Conservation (phyloP, 2,329 filamentous ascomycete species). For the Penicillium sp. region DNA sequence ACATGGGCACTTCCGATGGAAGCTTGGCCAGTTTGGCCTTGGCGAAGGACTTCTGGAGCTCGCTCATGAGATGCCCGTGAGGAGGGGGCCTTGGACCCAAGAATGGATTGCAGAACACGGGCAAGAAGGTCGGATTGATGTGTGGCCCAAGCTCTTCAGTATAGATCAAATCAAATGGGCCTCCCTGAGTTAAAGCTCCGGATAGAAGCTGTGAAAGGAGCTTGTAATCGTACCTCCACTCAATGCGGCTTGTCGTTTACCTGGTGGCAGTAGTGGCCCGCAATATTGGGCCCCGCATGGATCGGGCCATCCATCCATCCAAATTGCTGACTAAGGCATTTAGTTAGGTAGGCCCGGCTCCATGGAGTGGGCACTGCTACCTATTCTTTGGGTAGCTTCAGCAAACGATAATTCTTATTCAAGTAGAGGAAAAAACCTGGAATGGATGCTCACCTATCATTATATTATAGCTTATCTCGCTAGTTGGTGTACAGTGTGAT, state of each 20-base stretch:
- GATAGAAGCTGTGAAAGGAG: not conserved
- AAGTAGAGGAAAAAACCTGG: too few relatives aligned
- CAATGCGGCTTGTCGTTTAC: not conserved
- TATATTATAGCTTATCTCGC: too few relatives aligned
- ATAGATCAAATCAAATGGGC: not conserved
- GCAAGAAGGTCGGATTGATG: not conserved
- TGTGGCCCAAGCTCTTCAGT: not conserved
- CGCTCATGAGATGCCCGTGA: constrained; percentile 64
- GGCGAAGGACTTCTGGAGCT: constrained; percentile 76
- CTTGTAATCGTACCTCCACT: not conserved
- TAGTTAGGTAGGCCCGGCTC: too few relatives aligned
- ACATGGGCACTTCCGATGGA: constrained; percentile 57
- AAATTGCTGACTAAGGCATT: too few relatives aligned
- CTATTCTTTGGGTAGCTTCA: too few relatives aligned
- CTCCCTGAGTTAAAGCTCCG: not conserved
- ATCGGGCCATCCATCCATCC: too few relatives aligned
- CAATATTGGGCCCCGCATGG: too few relatives aligned
- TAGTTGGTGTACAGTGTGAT: too few relatives aligned
- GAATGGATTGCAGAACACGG: not conserved
- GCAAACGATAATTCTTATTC: too few relatives aligned
- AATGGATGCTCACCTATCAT: too few relatives aligned
- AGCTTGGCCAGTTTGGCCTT: constrained; percentile 70
- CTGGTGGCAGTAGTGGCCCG: too few relatives aligned
- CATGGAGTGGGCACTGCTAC: too few relatives aligned
- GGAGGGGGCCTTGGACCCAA: not conserved